Base-by-base conservation (phyloP, 1,139 yeast genomes). In the Wickerhamomyces sp. region DNA sequence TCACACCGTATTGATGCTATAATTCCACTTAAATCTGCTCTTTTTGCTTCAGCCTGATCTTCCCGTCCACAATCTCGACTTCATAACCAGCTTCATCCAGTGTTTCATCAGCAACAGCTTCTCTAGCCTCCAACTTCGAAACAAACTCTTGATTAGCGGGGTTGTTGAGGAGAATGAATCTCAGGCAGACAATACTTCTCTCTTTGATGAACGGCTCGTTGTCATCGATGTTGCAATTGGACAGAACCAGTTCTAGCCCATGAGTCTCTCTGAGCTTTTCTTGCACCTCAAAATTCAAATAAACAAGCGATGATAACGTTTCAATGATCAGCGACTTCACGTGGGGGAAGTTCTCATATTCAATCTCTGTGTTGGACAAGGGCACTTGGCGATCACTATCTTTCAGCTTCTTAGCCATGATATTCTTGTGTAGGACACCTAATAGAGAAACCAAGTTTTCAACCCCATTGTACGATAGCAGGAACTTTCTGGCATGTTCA, bases 171-270 rank as follows among this genome's bases (percentile, higher is more conserved):
- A 93, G 65, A 32, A 90, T 64, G 49, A 81, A 83, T 53, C 84
- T 78, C 39, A 93, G 63, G 57, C 96, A 88, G 11, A 91, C 66
- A 33, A 93, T 85, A 2, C 96, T 78, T 49, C 94, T 71, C 60
- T 93, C 99, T 52, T 88, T 85, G 49, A 93, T 84, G 59, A 75
- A 90, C 0, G 98, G 98, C 58, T 93, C 94, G 59, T 85, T 81
- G 42, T 81, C 84, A 62, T 93, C 99, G 41, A 93, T 82, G 36
- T 84, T 77, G 66, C 97, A 90, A 55, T 83, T 86, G 2, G 94
- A 86, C 27, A 93, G 68, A 0, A 91, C 73, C 23, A 88, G 64
- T 45, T 81, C 85, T 10, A 93, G 63, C 0, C 91, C 95, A 43
- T 84, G 88, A 1, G 72, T 58, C 35, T 75, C 75, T 40, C 97